These are phyloP conservation scores for Lolium perenne DNA, from an alignment of 176 grass and related monocot species.

Conservation along the genomic window DNA sequence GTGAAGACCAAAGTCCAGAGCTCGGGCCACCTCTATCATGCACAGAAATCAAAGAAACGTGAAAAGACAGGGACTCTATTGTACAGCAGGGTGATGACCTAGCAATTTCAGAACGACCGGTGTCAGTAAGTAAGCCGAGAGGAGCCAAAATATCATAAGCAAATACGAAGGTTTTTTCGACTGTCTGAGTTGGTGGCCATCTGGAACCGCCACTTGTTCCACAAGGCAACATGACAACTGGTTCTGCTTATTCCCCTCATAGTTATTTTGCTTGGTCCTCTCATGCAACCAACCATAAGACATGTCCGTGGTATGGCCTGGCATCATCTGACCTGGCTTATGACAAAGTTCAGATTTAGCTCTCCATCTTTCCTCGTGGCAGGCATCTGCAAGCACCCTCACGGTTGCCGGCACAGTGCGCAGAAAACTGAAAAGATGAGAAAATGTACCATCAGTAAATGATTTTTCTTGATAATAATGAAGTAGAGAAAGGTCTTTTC, in stretches of 20 bases:
- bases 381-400: neutral
- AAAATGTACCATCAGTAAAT: neutral
- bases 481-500: neutral
- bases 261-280: no score
- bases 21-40: neutral
- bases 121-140: neutral
- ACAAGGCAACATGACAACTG: neutral
- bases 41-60: neutral
- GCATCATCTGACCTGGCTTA: neutral
- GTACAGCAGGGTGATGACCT: neutral
- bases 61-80: neutral
- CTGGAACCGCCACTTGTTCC: neutral
- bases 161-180: neutral
- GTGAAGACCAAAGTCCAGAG: neutral
- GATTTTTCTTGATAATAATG: neutral
- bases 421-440: neutral
- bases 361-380: neutral
- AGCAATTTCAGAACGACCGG: neutral
- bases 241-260: no score
- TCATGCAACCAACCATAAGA: neutral
- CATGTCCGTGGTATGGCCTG: neutral
- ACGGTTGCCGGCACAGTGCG: neutral
- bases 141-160: neutral
- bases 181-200: neutral
- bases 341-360: neutral